A percentile compares a stretch with the other conserved stretches of the same genome.
These are phyloP conservation scores for Dactylellina haptotyla DNA, from an alignment of 2,329 filamentous ascomycete genomes.

Conservation along the genomic window DNA sequence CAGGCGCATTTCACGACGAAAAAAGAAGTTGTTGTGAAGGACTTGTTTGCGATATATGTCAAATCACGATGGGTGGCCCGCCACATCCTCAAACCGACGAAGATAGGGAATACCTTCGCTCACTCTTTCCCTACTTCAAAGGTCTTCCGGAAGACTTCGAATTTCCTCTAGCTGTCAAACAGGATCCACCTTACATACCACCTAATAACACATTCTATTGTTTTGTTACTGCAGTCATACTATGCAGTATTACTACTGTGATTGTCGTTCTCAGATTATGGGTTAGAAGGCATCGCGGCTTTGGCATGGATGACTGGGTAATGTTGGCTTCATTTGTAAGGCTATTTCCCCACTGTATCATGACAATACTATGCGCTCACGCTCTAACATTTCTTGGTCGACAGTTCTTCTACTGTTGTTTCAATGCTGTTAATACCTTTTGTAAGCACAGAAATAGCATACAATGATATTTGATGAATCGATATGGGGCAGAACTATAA, in stretches of 20 bases:
- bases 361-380: background rate
- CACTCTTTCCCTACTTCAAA: conserved; percentile 28
- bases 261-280: conserved; percentile 31
- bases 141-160: conserved; percentile 25
- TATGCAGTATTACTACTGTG: conserved; percentile 16
- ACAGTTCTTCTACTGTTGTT: conserved; percentile 34
- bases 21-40: background rate
- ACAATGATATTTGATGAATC: background rate
- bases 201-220: conserved; percentile 30
- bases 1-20: background rate
- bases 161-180: conserved; percentile 26
- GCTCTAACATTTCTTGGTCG: background rate
- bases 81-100: conserved; percentile 36
- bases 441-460: conserved; percentile 7
- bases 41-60: conserved; percentile 2
- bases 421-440: conserved; percentile 31
- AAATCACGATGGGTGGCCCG: conserved; percentile 15
- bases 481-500: background rate
- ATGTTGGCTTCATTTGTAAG: conserved; percentile 45
- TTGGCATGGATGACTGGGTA: conserved; percentile 44
- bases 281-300: conserved; percentile 11
- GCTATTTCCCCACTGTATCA: background rate
- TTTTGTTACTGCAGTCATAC: conserved; percentile 26
- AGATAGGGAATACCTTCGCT: conserved; percentile 38
- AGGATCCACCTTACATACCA: conserved; percentile 27